These are phyloP conservation scores for Magnolia sinica DNA, from an alignment of 164 flowering plant species.

Conservation along the genomic window DNA sequence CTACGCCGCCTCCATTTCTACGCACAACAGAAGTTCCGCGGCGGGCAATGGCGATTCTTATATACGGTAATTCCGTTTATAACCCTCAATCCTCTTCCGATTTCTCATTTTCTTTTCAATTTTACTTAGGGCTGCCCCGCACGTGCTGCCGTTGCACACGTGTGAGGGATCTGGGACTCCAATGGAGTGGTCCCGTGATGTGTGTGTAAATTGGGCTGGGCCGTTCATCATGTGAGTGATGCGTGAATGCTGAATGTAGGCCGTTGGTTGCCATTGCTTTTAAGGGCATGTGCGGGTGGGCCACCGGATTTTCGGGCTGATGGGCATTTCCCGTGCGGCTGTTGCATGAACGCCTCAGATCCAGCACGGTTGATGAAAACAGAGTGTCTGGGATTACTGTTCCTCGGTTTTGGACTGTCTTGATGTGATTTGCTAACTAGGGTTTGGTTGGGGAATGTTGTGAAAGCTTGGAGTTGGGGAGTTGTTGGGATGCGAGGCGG, in stretches of 20 bases:
- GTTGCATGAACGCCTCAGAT: background rate
- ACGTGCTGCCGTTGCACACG: background rate
- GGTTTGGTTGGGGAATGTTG: background rate
- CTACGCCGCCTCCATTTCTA: slow-evolving; percentile 46
- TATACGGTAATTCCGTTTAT: slow-evolving; percentile 51
- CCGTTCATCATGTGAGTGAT: background rate
- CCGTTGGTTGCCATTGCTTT: background rate
- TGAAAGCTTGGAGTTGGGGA: background rate
- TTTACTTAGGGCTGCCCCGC: background rate
- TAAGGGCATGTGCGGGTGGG: background rate
- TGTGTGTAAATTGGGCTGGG: background rate
- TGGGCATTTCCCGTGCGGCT: background rate
- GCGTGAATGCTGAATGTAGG: background rate
- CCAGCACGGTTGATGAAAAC: background rate
- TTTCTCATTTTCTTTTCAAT: background rate
- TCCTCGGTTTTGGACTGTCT: too few relatives aligned
- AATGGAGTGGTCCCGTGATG: background rate
- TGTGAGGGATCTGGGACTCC: background rate
- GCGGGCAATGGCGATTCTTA: slow-evolving; percentile 33
- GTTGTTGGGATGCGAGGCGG: background rate
- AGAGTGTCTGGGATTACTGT: too few relatives aligned
- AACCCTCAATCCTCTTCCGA: background rate
- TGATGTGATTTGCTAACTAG: too few relatives aligned
- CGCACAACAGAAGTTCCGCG: slow-evolving; percentile 17
- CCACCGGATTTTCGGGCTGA: background rate